Percentiles rank a stretch among this genome's conserved stretches.
These are phyloP conservation scores for Cicer chorassanicum DNA, from an alignment of 306 rosid species.

Conservation along the genomic window DNA sequence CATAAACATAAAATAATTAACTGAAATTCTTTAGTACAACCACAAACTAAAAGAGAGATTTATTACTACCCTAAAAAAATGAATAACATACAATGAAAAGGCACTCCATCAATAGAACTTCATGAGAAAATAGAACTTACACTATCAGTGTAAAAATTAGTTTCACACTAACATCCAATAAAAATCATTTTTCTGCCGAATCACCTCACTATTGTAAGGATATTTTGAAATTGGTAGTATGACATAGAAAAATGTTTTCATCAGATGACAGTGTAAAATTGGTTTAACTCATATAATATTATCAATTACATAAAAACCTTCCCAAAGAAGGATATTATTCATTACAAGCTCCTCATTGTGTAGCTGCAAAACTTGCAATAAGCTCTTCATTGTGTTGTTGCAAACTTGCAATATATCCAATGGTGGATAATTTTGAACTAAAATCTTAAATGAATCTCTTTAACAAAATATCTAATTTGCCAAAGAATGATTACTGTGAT, in stretches of 20 bases:
- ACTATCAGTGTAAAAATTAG: too few species aligned
- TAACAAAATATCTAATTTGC: slow-evolving; percentile 39
- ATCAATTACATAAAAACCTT: slow-evolving; percentile 33
- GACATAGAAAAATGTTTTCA: too few species aligned
- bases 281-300: slow-evolving; percentile 41
- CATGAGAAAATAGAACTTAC: too few species aligned
- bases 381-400: background rate
- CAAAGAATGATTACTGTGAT: slow-evolving; percentile 53
- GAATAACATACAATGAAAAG: slow-evolving; percentile 23
- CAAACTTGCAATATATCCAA: slow-evolving; percentile 28
- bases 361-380: slow-evolving; percentile 32
- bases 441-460: slow-evolving; percentile 32
- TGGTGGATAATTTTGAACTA: slow-evolving; percentile 5
- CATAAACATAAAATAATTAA: background rate
- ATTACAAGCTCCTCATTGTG: slow-evolving; percentile 35
- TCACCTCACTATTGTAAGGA: too few species aligned
- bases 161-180: too few species aligned
- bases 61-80: slow-evolving; percentile 35
- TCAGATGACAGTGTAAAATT: too few species aligned
- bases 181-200: too few species aligned
- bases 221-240: too few species aligned
- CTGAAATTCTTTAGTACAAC: background rate
- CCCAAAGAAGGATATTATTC: slow-evolving; percentile 21
- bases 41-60: slow-evolving; percentile 27
- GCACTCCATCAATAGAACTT: slow-evolving; percentile 36